A percentile compares a stretch with the other conserved stretches of the same genome.
These are phyloP conservation scores for Hyaloscypha hepaticicola DNA, from an alignment of 495 filamentous ascomycete genomes.

Conservation along the genomic window DNA sequence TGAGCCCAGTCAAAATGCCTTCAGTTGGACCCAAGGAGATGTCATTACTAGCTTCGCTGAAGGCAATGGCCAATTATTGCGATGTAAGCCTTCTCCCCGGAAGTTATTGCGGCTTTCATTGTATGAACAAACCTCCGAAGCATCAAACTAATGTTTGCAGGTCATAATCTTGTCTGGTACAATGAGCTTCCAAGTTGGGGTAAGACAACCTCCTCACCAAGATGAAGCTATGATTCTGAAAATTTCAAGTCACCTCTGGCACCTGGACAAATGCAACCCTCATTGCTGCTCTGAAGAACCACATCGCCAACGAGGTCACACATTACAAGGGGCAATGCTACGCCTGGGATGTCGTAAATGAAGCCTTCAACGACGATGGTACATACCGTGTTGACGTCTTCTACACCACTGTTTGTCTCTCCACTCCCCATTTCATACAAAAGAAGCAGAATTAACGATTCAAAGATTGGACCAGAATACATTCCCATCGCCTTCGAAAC, in stretches of 20 bases:
- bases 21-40: conserved; percentile 53
- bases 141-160: conserved; percentile 55
- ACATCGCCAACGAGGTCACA: conserved; percentile 51
- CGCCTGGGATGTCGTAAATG: conserved; percentile 63
- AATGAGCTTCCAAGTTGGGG: conserved; percentile 59
- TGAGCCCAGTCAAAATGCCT: conserved; percentile 45
- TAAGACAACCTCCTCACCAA: conserved; percentile 26
- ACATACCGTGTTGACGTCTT: conserved; percentile 56
- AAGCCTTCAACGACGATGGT: conserved; percentile 67
- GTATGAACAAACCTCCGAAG: neutral
- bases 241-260: conserved; percentile 47
- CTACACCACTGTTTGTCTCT: conserved; percentile 52
- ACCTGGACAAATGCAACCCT: conserved; percentile 55
- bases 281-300: conserved; percentile 48
- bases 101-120: neutral
- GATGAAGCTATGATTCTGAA: conserved; percentile 9
- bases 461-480: conserved; percentile 50
- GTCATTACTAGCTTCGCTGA: conserved; percentile 50
- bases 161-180: conserved; percentile 59
- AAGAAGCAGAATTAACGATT: conserved; percentile 54
- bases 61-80: conserved; percentile 51
- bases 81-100: conserved; percentile 44
- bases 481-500: conserved; percentile 53
- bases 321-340: conserved; percentile 57
- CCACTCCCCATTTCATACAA: conserved; percentile 55